Conservation (phyloP, 768 basidiomycete species). For the Phlegmacium glaucopus region DNA sequence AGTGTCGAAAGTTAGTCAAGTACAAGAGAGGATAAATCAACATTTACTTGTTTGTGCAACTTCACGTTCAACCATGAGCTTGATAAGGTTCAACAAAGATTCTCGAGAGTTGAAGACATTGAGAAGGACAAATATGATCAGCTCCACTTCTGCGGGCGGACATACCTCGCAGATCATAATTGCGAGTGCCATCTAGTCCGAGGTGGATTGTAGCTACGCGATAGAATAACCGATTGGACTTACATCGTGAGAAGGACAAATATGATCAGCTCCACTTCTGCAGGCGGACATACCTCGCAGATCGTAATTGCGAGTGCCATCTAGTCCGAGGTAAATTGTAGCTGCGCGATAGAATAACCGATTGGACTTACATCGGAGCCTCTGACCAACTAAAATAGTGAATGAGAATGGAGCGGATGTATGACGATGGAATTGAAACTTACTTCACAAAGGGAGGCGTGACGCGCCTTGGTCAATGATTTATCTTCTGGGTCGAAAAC, state of each 20-base stretch:
- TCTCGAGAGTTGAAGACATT: constrained; percentile 81
- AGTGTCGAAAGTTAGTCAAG: constrained; percentile 1
- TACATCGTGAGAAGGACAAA: too few relatives aligned
- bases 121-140: too few relatives aligned
- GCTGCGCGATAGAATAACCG: background rate
- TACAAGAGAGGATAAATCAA: too few relatives aligned
- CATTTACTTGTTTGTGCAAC: constrained; percentile 67
- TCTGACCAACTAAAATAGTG: constrained; percentile 55
- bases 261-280: constrained; percentile 81
- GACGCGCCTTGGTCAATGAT: constrained; percentile 41
- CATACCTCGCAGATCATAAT: too few relatives aligned
- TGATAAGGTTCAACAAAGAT: constrained; percentile 69
- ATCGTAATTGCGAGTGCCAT: constrained; percentile 81
- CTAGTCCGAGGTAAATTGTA: constrained; percentile 27
- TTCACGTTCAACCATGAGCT: constrained; percentile 84
- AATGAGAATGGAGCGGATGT: background rate
- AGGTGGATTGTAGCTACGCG: too few relatives aligned
- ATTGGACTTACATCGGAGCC: constrained; percentile 58
- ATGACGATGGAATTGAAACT: background rate
- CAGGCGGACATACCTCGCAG: constrained; percentile 78
- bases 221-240: too few relatives aligned
- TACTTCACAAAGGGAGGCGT: constrained; percentile 60
- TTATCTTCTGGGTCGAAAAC: constrained; percentile 66
- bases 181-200: too few relatives aligned
- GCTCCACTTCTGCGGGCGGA: too few relatives aligned